Evolutionary conservation across 192 early-diverging fungal species (phyloP).

Genomic region (Coemansia asiatica): DNA sequence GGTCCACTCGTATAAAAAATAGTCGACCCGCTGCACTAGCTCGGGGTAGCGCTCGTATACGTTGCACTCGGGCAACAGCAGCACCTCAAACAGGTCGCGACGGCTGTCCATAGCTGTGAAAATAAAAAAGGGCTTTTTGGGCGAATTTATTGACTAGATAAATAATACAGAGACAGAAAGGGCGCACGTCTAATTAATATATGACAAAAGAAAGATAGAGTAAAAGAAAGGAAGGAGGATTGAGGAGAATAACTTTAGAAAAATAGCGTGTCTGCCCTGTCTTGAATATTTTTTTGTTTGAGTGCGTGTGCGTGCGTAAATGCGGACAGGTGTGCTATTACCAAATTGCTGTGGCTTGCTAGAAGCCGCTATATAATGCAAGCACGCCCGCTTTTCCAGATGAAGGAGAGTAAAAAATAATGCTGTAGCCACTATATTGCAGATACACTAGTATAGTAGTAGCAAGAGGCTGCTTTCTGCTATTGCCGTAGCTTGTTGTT

Average conservation of each 20-base stretch:
- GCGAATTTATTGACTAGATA: not conserved
- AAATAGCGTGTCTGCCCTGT: not conserved
- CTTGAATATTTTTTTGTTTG: not conserved
- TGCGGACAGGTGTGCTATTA: not conserved
- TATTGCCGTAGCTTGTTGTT: not conserved
- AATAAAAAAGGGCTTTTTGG: not conserved
- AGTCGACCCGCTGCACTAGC: slow-evolving; percentile 54
- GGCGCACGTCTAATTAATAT: not conserved
- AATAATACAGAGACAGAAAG: not conserved
- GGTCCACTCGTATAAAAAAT: slow-evolving; percentile 49
- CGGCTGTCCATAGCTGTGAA: slow-evolving; percentile 35
- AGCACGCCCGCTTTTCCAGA: not conserved
- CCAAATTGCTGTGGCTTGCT: not conserved
- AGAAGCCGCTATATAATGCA: not conserved
- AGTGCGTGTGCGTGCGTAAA: not conserved
- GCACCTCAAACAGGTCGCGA: slow-evolving; percentile 44
- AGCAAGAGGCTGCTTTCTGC: not conserved
- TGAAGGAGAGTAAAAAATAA: not conserved
- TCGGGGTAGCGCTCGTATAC: slow-evolving; percentile 54
- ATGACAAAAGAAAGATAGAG: not conserved
- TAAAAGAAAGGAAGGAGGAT: not conserved
- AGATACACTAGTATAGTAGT: not conserved
- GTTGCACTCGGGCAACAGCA: slow-evolving; percentile 47
- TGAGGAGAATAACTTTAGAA: not conserved
- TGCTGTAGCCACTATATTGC: not conserved